phyloP scores from a whole-genome alignment of 2,329 filamentous ascomycete species.

The Calonectria hawksworthii region DNA sequence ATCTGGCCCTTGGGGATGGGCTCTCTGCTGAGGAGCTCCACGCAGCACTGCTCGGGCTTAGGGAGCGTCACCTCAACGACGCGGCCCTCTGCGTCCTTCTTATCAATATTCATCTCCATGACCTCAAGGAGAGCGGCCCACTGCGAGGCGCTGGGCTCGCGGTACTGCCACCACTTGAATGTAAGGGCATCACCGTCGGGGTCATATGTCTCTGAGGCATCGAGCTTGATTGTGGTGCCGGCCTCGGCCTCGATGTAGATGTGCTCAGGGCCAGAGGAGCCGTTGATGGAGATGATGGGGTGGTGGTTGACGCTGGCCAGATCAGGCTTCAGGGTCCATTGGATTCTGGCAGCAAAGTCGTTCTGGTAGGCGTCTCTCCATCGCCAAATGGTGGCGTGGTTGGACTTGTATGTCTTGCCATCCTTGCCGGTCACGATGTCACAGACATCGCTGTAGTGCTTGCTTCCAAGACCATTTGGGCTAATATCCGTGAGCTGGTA shows the following conservation, averaged over 20 bases:
- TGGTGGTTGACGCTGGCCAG: conserved; percentile 59
- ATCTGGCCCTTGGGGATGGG: conserved; percentile 57
- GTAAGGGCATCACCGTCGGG: conserved; percentile 58
- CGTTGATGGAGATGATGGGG: conserved; percentile 60
- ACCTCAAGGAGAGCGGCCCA: conserved; percentile 55
- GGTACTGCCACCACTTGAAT: conserved; percentile 66
- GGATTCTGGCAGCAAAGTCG: conserved; percentile 58
- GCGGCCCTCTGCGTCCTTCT: conserved; percentile 32
- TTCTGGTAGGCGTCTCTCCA: conserved; percentile 57
- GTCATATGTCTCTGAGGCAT: conserved; percentile 62
- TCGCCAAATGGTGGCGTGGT: conserved; percentile 57
- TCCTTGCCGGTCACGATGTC: conserved; percentile 47
- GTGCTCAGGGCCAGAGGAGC: conserved; percentile 53
- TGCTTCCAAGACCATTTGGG: conserved; percentile 28
- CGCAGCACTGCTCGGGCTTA: conserved; percentile 56
- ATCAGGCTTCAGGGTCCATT: conserved; percentile 50
- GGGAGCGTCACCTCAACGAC: conserved; percentile 56
- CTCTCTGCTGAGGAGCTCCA: conserved; percentile 50
- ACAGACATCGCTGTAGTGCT: conserved; percentile 48
- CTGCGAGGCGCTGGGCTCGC: conserved; percentile 53
- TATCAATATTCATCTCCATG: conserved; percentile 47
- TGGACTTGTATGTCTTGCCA: conserved; percentile 43
- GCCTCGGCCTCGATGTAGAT: conserved; percentile 57
- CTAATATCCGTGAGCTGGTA: conserved; percentile 54
- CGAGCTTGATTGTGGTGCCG: conserved; percentile 55